These are phyloP conservation scores for Symbiodinium pilosum DNA, from an alignment of 73 alveolate species.

Conservation along the genomic window DNA sequence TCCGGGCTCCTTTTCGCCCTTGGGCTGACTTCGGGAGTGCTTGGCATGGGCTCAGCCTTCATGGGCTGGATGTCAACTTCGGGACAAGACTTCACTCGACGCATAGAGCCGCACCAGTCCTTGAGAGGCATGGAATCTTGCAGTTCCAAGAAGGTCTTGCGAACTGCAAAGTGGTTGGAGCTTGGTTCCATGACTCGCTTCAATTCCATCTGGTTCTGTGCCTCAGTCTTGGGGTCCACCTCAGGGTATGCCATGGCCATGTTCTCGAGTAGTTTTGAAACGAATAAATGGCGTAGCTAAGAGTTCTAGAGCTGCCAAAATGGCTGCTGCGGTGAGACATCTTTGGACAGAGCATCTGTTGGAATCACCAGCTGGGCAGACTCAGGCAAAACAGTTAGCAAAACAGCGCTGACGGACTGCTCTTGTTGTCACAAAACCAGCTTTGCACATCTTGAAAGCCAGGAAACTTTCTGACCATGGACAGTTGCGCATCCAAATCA, in stretches of 20 bases:
- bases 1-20: neutral
- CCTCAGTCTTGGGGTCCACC: neutral
- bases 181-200: neutral
- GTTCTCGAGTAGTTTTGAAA: too few species aligned
- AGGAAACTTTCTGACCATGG: conserved; percentile 24
- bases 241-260: neutral
- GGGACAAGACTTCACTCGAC: neutral
- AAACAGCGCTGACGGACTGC: too few species aligned
- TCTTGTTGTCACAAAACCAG: too few species aligned
- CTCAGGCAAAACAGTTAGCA: too few species aligned
- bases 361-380: too few species aligned
- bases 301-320: neutral
- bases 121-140: neutral
- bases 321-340: too few species aligned
- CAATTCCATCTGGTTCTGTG: neutral
- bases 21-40: neutral
- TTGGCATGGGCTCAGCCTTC: neutral
- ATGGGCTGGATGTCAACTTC: neutral
- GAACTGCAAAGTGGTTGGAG: neutral
- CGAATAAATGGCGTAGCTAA: neutral
- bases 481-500: conserved; percentile 35
- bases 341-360: neutral
- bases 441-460: neutral
- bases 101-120: conserved; percentile 10
- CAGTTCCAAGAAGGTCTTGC: neutral